Base-by-base conservation (phyloP, 2,329 filamentous ascomycete genomes). In the Thelonectria rubi region DNA sequence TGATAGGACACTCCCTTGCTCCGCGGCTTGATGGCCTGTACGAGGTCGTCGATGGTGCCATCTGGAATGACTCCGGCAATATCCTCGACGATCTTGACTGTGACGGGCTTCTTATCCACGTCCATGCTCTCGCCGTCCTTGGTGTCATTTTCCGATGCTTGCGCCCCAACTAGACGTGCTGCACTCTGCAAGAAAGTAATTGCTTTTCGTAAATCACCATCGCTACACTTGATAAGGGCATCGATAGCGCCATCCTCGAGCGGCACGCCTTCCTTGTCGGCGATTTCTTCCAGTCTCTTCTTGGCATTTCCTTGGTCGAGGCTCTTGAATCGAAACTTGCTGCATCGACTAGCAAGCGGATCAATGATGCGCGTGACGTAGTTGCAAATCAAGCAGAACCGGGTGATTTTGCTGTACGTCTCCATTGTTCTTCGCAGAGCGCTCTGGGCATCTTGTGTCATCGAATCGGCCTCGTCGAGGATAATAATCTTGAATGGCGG, bases 401-500 rank as follows among this genome's bases (percentile, higher is more conserved):
- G 86, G 2, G 95, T 99, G 78, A 98, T 97, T 73, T 93, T 94
- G 77, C 88, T 92, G 78, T 98, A 98, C 47, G 93, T 97, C 80
- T 99, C 95, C 95, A 99, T 99, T 2, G 95, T 99, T 56, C 96
- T 86, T 67, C 95, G 86, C 59, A 99, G 83, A 5, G 96, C 95
- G 62, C 89, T 92, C 81, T 99, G 95, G 12, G 95, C 95, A 79
- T 99, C 96, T 77, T 98, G 94, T 40, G 95, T 99, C 94, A 99
- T 98, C 69, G 91, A 95, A 77, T 99, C 95, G 69, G 95, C 95
- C 81, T 99, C 95, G 78, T 99, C 95, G 62, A 99, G 88, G 63
- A 99, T 93, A 74, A 99, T 94, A 75, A 99, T 97, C 81, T 99
- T 99, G 83, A 97, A 99, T 0, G 95, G 95, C 20, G 95, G 95